Evolutionary conservation across 371 early-diverging fungal genomes (phyloP).

Genomic region (Lichtheimia ramosa): DNA sequence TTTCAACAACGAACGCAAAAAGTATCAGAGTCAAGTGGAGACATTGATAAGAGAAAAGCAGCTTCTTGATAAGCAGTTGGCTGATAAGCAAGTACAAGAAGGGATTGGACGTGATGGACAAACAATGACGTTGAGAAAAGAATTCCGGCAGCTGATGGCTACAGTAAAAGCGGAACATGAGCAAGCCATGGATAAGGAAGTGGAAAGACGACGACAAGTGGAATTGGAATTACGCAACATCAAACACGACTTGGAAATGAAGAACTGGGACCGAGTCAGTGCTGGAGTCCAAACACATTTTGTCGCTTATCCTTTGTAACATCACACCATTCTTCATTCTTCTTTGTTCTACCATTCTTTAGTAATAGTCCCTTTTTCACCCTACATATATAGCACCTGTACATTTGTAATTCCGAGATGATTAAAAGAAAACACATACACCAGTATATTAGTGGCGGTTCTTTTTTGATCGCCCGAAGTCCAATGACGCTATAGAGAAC

Average conservation of each 20-base stretch:
- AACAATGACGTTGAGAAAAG: slow-evolving; percentile 50
- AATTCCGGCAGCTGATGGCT: slow-evolving; percentile 57
- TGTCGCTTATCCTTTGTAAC: slow-evolving; percentile 17
- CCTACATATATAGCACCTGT: too few species aligned
- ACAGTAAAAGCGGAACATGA: slow-evolving; percentile 48
- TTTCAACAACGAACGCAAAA: slow-evolving; percentile 42
- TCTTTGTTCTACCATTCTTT: too few species aligned
- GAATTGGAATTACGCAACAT: slow-evolving; percentile 43
- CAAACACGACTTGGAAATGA: slow-evolving; percentile 47
- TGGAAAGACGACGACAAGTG: slow-evolving; percentile 32
- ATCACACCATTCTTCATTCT: too few species aligned
- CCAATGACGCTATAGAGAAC: too few species aligned
- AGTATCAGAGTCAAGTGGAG: slow-evolving; percentile 23
- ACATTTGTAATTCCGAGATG: too few species aligned
- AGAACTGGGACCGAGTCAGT: slow-evolving; percentile 42
- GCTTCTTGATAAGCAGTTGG: slow-evolving; percentile 25
- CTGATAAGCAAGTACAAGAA: slow-evolving; percentile 26
- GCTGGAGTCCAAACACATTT: slow-evolving; percentile 43
- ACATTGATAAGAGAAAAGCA: slow-evolving; percentile 26
- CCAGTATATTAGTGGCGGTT: too few species aligned
- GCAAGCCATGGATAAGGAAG: slow-evolving; percentile 39
- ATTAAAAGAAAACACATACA: too few species aligned
- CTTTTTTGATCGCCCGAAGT: too few species aligned
- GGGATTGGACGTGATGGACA: slow-evolving; percentile 20
- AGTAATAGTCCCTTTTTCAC: too few species aligned